A percentile compares a stretch with the other conserved stretches of the same genome.
These are phyloP conservation scores for Cydonia oblonga DNA, from an alignment of 331 rosid genomes.

Conservation along the genomic window DNA sequence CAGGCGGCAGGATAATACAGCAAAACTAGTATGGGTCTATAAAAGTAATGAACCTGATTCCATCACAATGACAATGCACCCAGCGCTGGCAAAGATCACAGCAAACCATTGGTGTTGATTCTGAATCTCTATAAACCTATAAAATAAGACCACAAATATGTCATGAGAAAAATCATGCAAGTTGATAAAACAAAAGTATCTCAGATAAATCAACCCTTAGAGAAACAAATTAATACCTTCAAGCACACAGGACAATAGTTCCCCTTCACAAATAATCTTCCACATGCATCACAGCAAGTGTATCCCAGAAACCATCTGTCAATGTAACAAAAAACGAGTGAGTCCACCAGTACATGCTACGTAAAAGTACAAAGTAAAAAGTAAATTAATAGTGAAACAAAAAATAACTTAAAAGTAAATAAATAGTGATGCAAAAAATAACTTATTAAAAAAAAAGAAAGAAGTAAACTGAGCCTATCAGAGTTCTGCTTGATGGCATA, in stretches of 20 bases:
- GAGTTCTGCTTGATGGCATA: too few species aligned
- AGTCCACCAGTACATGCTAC: conserved; percentile 9
- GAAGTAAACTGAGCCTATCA: too few species aligned
- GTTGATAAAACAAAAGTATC: too few species aligned
- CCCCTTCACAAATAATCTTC: conserved; percentile 93
- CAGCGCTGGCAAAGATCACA: conserved; percentile 97
- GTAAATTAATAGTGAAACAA: too few species aligned
- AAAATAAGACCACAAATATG: conserved; percentile 13
- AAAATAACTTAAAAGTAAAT: too few species aligned
- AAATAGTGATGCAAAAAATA: too few species aligned
- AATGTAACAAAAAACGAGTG: conserved; percentile 9
- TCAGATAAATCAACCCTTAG: too few species aligned
- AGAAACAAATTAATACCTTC: conserved; percentile 28
- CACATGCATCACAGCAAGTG: conserved; percentile 98
- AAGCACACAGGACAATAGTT: conserved; percentile 58
- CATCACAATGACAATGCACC: conserved; percentile 98
- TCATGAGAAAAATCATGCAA: neutral
- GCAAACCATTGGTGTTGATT: conserved; percentile 97
- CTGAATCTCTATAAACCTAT: conserved; percentile 60
- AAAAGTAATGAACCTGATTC: conserved; percentile 56
- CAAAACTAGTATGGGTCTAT: neutral
- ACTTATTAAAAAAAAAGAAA: too few species aligned
- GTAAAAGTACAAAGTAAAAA: neutral
- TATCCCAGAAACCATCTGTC: conserved; percentile 95
- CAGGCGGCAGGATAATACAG: neutral